Conservation (phyloP, 164 flowering plant genomes). For the Taxillus chinensis region DNA sequence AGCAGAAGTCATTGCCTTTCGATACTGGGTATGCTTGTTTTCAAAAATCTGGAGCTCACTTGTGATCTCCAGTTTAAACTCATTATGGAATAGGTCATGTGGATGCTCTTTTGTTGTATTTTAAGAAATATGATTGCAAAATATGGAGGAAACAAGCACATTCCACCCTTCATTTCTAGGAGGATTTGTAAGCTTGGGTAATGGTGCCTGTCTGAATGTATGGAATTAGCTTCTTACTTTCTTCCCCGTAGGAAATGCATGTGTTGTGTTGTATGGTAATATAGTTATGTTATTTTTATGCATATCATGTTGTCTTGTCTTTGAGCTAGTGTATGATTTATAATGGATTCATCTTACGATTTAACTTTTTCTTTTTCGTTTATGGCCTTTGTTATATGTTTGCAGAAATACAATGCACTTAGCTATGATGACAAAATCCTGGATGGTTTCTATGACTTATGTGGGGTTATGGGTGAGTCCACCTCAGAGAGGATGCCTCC, state of each 20-base stretch:
- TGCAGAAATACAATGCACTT: conserved; percentile 87
- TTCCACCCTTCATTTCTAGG: not conserved
- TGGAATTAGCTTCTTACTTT: too few species aligned
- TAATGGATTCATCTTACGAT: too few species aligned
- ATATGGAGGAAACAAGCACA: not conserved
- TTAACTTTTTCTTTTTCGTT: too few species aligned
- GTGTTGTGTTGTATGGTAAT: too few species aligned
- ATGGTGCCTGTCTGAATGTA: too few species aligned
- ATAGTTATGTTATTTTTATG: too few species aligned
- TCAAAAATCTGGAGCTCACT: not conserved
- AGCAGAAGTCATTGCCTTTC: conserved; percentile 74
- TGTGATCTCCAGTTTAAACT: not conserved
- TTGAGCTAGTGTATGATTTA: too few species aligned
- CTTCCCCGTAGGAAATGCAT: too few species aligned
- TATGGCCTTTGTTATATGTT: conserved; percentile 7
- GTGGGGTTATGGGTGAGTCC: conserved; percentile 54
- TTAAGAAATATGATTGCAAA: not conserved
- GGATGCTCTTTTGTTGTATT: not conserved
- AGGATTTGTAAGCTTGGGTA: too few species aligned
- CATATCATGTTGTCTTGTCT: too few species aligned
- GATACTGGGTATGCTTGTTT: conserved; percentile 77
- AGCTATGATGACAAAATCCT: conserved; percentile 86
- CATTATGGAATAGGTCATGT: not conserved
- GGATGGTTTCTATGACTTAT: conserved; percentile 95
- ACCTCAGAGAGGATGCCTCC: conserved; percentile 81